Conservation (phyloP, 257 asterid genomes). For the Forsythia suspensa region DNA sequence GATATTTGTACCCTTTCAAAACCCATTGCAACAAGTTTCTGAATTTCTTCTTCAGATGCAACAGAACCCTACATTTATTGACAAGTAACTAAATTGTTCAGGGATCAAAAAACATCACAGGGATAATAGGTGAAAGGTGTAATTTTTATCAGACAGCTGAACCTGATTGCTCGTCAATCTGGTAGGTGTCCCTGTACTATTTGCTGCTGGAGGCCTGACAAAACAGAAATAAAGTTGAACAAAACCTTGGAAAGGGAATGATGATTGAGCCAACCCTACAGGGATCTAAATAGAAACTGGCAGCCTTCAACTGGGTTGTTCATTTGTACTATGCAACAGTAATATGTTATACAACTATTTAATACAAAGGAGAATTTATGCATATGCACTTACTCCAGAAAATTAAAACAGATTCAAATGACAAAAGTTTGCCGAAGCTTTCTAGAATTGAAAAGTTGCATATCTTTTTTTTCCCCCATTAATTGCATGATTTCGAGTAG, state of each 20-base stretch:
- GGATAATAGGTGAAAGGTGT: constrained; percentile 10
- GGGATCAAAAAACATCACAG: constrained; percentile 8
- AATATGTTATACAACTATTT: neutral
- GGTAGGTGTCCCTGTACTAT: constrained; percentile 35
- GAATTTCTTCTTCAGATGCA: constrained; percentile 67
- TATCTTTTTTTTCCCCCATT: neutral
- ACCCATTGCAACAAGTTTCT: constrained; percentile 94
- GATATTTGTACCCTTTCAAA: constrained; percentile 70
- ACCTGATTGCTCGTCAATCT: constrained; percentile 62
- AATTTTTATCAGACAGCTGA: constrained; percentile 17
- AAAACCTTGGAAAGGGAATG: neutral
- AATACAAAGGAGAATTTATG: neutral
- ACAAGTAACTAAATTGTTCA: constrained; percentile 19
- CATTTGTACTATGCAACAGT: neutral
- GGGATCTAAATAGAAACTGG: neutral
- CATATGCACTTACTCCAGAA: neutral
- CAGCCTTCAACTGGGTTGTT: neutral
- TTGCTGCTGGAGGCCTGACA: constrained; percentile 46
- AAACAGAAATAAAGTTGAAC: constrained; percentile 13
- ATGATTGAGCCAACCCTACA: neutral
- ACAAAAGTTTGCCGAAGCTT: neutral
- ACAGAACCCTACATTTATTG: constrained; percentile 40
- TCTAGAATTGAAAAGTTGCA: neutral
- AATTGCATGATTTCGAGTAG: constrained; percentile 8
- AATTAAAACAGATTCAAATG: constrained; percentile 10